Evolutionary conservation across 1,284 basidiomycete species (phyloP), one percentile per base, ranked within the genome.

Genomic region (Takashimella tepidaria): DNA sequence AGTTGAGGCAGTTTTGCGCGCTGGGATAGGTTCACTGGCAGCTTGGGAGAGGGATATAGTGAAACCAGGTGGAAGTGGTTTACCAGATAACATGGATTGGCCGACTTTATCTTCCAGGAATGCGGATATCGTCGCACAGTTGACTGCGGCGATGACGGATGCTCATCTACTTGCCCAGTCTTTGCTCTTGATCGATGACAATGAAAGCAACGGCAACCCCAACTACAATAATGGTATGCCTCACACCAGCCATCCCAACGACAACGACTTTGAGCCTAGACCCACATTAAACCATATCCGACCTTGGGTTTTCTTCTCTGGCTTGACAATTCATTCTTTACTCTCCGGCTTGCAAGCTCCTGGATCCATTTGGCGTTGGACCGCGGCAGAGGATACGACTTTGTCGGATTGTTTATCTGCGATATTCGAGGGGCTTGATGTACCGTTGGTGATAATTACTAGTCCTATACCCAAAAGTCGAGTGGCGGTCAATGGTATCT

Each of bases 41-140:
- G 53, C 48, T 23, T 71, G 69, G 69, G 47, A 56, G 54, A 24
- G 52, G 52, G 47, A 41, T 45, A 19, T 49, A 50, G 25, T 45
- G 16, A 46, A 57, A 49, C 20, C 22, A 4, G 10, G 21, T 23
- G 27, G 45, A 13, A 13, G 22, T n/a, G 23, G 19, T 4, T 24
- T 42, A 6, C 22, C 22, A 12, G 50, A 54, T 37, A 42, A 43
- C 43, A 19, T 47, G 46, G 45, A 24, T 19, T 68, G 25, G 50
- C 68, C 43, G 25, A 64, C 55, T 41, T 52, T 71, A 22, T 63
- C 67, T 31, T 83, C 85, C 64, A 79, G 88, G 8, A 81, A 84
- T 60, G 77, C 88, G 22, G 86, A 89, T 60, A 78, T 91, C 19
- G 79, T 82, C 42, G 85, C 88, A 0, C 88, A 90, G 63, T 63